Base-by-base conservation (phyloP, 2,329 filamentous ascomycete species). In the Diaporthe citri region DNA sequence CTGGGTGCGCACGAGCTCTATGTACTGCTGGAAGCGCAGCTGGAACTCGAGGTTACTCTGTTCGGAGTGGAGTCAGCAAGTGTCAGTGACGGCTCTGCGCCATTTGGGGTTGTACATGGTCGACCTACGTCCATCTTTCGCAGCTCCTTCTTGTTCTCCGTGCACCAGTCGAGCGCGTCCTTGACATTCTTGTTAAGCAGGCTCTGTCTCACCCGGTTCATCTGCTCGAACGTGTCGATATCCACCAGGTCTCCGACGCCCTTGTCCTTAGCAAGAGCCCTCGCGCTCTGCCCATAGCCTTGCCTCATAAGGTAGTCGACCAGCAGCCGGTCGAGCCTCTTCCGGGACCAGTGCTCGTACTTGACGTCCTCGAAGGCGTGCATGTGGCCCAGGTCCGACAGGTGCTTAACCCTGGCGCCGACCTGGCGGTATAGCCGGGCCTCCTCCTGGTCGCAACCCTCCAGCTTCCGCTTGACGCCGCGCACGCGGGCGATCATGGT, bases 221-320 rank as follows among this genome's bases (percentile, higher is more conserved):
- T 96, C 79, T 93, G 90, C 71, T 94, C 91, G 84, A 98, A 98
- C 0, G 95, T 96, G 69, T 95, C 92, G 2, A 98, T 89, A 83
- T 98, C 97, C 5, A 98, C 95, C 41, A 99, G 87, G 52, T 95
- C 92, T 77, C 92, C 89, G 77, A 98, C 95, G 1, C 88, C 88
- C 80, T 94, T 93, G 82, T 95, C 94, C 73, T 88, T 85, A 1
- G 96, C 95, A 71, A 99, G 86, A 75, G 92, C 90, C 66, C 87
- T 88, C 2, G 97, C 97, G 79, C 92, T 97, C 31, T 93, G 90
- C 25, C 90, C 90, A 81, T 96, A 98, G 4, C 96, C 96, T 76
- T 93, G 92, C 12, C 97, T 90, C 66, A 98, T 86, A 78, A 99
- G 88, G 83, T 98, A 97, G 82, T 99, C 97, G n/a, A 97, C 94